A percentile compares a stretch with the other conserved stretches of the same genome.
Evolutionary conservation across 176 grass and related monocot genomes (phyloP).

Genomic region (Themeda triandra): DNA sequence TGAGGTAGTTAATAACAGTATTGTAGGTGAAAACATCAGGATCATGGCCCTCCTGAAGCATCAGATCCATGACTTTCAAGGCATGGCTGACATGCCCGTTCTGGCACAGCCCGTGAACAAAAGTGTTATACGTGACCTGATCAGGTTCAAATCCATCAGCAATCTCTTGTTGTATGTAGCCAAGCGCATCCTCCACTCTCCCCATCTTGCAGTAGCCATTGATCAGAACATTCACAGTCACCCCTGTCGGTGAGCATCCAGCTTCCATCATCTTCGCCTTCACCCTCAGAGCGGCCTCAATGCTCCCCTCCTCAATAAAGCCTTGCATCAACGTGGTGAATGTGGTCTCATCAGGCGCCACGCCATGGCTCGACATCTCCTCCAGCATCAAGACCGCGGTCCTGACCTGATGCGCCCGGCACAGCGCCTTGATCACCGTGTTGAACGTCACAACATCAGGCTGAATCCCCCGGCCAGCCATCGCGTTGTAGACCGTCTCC

Average conservation of each 20-base stretch:
- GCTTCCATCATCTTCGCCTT: constrained; percentile 58
- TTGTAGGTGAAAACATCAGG: constrained; percentile 73
- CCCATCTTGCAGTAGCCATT: constrained; percentile 74
- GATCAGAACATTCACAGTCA: constrained; percentile 66
- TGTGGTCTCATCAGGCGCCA: constrained; percentile 54
- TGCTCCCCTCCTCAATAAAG: constrained; percentile 77
- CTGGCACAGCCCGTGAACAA: constrained; percentile 72
- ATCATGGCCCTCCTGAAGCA: constrained; percentile 63
- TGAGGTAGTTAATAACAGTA: constrained; percentile 54
- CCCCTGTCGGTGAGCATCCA: constrained; percentile 46
- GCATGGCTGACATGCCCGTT: constrained; percentile 58
- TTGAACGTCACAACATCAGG: constrained; percentile 65
- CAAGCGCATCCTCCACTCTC: constrained; percentile 61
- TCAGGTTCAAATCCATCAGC: constrained; percentile 61
- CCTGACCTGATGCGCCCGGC: constrained; percentile 59
- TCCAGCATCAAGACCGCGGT: constrained; percentile 66
- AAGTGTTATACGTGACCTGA: constrained; percentile 61
- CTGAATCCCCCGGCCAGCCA: constrained; percentile 38
- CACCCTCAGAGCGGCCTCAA: constrained; percentile 61
- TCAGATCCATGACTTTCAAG: constrained; percentile 68
- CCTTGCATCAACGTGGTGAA: constrained; percentile 81
- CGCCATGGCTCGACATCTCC: constrained; percentile 49
- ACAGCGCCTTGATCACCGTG: constrained; percentile 67
- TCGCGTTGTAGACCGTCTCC: constrained; percentile 58
- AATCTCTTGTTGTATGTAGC: constrained; percentile 52